Percentiles rank a stretch among this genome's conserved stretches.
Conservation (phyloP, 495 filamentous ascomycete species). For the Tetracladium marchalianum region DNA sequence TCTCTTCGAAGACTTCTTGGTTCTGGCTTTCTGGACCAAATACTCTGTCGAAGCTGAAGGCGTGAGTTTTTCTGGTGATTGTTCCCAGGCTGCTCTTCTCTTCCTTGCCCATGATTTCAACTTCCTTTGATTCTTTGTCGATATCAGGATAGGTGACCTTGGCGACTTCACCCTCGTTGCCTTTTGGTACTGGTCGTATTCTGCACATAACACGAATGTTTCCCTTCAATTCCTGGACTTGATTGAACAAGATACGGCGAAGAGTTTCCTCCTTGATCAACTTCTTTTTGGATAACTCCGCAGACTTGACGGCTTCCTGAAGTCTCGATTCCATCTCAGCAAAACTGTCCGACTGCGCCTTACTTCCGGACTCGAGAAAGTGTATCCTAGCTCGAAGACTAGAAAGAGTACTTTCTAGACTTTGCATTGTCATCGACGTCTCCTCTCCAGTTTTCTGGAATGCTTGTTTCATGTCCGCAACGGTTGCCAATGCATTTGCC, state of each 20-base stretch:
- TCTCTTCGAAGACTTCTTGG: slow-evolving; percentile 86
- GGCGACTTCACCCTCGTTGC: slow-evolving; percentile 40
- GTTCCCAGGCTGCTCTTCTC: slow-evolving; percentile 76
- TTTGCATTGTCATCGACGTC: slow-evolving; percentile 48
- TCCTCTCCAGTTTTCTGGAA: slow-evolving; percentile 56
- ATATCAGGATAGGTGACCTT: slow-evolving; percentile 70
- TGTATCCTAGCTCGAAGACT: slow-evolving; percentile 71
- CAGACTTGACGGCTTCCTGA: slow-evolving; percentile 62
- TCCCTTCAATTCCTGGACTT: slow-evolving; percentile 96
- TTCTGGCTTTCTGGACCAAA: slow-evolving; percentile 74
- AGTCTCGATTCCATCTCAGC: slow-evolving; percentile 65
- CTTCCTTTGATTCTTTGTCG: slow-evolving; percentile 70
- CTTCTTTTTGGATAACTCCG: slow-evolving; percentile 64
- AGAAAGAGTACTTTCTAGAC: slow-evolving; percentile 62
- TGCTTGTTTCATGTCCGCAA: slow-evolving; percentile 46
- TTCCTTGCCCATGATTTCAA: slow-evolving; percentile 71
- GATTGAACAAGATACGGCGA: slow-evolving; percentile 88
- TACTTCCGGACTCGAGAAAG: slow-evolving; percentile 78
- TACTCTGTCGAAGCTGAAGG: slow-evolving; percentile 89
- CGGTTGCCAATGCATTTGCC: slow-evolving; percentile 42
- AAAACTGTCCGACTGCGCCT: slow-evolving; percentile 74
- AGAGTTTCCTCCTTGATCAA: slow-evolving; percentile 86
- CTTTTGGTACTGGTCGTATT: slow-evolving; percentile 66
- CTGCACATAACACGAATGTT: slow-evolving; percentile 98
- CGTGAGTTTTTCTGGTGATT: slow-evolving; percentile 61